These are phyloP conservation scores for Xylariaceae sp. DNA, from an alignment of 2,329 filamentous ascomycete species.

Conservation along the genomic window DNA sequence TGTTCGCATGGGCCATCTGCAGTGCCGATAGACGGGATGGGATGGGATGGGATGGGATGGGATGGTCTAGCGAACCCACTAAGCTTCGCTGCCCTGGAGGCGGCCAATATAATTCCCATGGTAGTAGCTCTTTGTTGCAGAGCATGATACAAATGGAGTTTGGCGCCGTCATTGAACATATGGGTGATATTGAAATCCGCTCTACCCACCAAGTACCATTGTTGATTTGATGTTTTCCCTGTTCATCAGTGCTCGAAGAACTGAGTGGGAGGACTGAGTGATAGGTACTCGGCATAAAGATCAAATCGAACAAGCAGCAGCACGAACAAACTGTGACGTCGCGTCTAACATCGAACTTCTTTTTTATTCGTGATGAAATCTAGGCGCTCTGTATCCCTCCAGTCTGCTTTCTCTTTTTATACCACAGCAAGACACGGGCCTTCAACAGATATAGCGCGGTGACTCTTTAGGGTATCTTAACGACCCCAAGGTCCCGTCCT, in stretches of 20 bases:
- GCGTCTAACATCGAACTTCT: conserved; percentile 18
- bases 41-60: too few species aligned
- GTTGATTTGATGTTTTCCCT: not conserved
- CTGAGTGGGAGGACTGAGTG: too few species aligned
- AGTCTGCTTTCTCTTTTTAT: conserved; percentile 9
- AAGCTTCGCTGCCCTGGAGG: not conserved
- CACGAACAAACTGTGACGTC: not conserved
- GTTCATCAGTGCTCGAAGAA: not conserved
- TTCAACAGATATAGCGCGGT: conserved; percentile 8
- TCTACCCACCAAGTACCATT: too few species aligned
- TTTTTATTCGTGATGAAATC: conserved; percentile 20
- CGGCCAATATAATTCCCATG: not conserved
- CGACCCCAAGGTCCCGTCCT: conserved; percentile 9
- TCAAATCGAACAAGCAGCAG: conserved; percentile 4
- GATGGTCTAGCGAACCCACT: not conserved
- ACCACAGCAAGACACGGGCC: conserved; percentile 6
- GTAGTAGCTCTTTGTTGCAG: too few species aligned
- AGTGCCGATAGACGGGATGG: too few species aligned
- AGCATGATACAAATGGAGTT: conserved; percentile 1
- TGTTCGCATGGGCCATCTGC: too few species aligned
- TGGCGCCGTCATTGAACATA: not conserved
- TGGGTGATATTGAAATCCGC: too few species aligned
- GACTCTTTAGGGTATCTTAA: conserved; percentile 13
- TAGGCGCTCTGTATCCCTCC: conserved; percentile 16
- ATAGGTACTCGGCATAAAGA: too few species aligned